Evolutionary conservation across 768 basidiomycete species (phyloP).

Genomic region (Lentinus brumalis): DNA sequence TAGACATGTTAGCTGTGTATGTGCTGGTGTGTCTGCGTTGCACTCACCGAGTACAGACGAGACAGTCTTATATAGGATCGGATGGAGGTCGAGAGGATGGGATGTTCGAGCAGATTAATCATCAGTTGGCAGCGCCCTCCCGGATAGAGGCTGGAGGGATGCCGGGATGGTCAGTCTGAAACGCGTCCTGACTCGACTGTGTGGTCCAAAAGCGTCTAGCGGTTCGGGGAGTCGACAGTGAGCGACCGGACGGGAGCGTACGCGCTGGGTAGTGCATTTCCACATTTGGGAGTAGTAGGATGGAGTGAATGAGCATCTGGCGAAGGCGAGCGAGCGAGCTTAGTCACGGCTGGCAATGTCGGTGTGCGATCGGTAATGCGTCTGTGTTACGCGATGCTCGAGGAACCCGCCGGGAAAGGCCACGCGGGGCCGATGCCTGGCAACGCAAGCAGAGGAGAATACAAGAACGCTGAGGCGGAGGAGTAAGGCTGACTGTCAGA

Average conservation of each 20-base stretch:
- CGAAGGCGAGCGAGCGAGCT: neutral
- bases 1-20: neutral
- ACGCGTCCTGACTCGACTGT: neutral
- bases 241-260: neutral
- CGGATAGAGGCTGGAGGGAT: neutral
- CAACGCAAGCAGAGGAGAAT: neutral
- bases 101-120: neutral
- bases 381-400: neutral
- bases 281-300: neutral
- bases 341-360: neutral
- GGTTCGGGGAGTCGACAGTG: neutral
- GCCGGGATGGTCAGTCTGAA: neutral
- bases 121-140: neutral
- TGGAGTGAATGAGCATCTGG: neutral
- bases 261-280: neutral
- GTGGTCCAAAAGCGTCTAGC: neutral
- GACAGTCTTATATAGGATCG: neutral
- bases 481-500: neutral
- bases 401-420: neutral
- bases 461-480: neutral
- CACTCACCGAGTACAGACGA: neutral
- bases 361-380: neutral
- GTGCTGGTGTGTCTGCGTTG: neutral
- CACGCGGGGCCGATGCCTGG: neutral
- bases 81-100: neutral